Conservation (phyloP, 352 stramenopile genomes). For the Pythium sukuiense region DNA sequence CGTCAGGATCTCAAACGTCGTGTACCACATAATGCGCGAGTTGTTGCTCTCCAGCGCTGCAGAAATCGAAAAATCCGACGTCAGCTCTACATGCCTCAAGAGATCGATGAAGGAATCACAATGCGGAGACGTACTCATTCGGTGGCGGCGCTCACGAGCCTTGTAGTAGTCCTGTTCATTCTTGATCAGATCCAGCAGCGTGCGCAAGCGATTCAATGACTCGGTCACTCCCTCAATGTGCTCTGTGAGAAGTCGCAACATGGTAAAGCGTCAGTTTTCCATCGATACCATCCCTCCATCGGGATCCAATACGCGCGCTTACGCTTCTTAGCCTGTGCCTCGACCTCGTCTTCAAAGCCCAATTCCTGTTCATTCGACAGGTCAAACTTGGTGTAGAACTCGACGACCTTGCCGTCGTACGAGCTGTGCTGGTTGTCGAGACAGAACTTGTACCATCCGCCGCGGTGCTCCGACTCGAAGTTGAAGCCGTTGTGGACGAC, state of each 20-base stretch:
- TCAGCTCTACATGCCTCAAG: not conserved
- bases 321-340: constrained; percentile 66
- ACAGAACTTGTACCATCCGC: constrained; percentile 87
- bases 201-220: constrained; percentile 60
- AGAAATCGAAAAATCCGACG: not conserved
- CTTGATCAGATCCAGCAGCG: constrained; percentile 66
- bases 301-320: constrained; percentile 10
- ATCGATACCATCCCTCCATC: no score
- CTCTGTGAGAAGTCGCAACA: constrained; percentile 34
- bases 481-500: constrained; percentile 87
- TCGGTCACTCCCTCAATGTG: constrained; percentile 68
- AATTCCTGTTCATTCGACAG: constrained; percentile 75
- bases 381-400: constrained; percentile 84
- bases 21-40: constrained; percentile 79
- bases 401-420: constrained; percentile 61
- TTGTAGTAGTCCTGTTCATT: constrained; percentile 84
- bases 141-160: constrained; percentile 62
- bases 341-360: constrained; percentile 73
- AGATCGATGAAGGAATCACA: not conserved
- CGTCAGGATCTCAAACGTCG: constrained; percentile 60
- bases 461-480: constrained; percentile 82
- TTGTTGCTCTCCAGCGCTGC: constrained; percentile 78
- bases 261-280: not conserved
- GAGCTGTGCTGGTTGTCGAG: constrained; percentile 75
- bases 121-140: constrained; percentile 55